Conservation (phyloP, 768 basidiomycete species). For the Lactarius akahatsu region DNA sequence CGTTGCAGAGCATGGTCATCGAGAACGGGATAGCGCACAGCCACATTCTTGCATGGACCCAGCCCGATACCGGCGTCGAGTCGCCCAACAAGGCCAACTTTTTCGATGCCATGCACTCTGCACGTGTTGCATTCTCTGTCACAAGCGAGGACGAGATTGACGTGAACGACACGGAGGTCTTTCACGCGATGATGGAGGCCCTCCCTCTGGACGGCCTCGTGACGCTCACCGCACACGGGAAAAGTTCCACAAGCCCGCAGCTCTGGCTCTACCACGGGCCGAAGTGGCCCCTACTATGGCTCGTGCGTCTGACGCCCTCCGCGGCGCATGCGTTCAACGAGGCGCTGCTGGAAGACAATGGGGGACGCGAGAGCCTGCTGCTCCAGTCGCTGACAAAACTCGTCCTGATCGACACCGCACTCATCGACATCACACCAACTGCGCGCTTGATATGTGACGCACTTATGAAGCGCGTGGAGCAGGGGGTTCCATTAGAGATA, state of each 20-base stretch:
- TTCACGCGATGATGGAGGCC: neutral
- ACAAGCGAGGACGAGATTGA: rapidly evolving
- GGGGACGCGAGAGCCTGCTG: neutral
- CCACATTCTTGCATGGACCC: conserved; percentile 1
- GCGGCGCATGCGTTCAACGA: neutral
- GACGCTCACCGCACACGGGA: neutral
- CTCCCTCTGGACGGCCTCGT: neutral
- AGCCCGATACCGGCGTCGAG: neutral
- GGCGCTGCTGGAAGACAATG: neutral
- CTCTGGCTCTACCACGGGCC: neutral
- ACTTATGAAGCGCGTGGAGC: conserved; percentile 3
- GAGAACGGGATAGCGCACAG: no score
- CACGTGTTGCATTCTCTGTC: neutral
- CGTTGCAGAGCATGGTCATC: conserved; percentile 10
- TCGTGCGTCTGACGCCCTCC: neutral
- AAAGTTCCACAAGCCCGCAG: neutral
- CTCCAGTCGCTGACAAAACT: conserved; percentile 5
- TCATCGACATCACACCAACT: neutral
- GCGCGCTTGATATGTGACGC: neutral
- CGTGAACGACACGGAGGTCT: neutral
- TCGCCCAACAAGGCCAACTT: no score
- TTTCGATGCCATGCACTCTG: no score
- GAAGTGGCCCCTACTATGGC: conserved; percentile 2
- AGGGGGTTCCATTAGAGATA: conserved; percentile 5
- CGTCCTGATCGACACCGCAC: neutral